These are phyloP conservation scores for Scheffersomyces stipitis DNA, from an alignment of 805 yeast genomes.

Conservation along the genomic window DNA sequence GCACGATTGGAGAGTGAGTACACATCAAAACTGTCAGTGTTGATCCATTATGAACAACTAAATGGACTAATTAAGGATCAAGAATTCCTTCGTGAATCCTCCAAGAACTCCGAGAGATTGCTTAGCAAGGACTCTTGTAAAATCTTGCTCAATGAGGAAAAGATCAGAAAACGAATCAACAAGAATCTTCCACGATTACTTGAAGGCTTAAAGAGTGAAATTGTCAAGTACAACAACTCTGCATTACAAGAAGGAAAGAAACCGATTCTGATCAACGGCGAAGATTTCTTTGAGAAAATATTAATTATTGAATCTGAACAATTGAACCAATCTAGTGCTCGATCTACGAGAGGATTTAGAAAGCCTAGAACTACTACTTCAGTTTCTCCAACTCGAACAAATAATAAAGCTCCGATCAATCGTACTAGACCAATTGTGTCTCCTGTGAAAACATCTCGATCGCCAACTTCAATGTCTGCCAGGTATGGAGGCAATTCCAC, in stretches of 20 bases:
- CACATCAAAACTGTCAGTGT: conserved; percentile 51
- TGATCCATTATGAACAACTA: conserved; percentile 56
- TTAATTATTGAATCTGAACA: conserved; percentile 27
- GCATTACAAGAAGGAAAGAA: conserved; percentile 17
- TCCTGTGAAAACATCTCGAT: background rate
- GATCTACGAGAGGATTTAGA: background rate
- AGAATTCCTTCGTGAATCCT: conserved; percentile 59
- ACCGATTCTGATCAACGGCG: conserved; percentile 45
- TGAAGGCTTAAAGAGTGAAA: conserved; percentile 45
- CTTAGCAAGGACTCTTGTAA: conserved; percentile 74
- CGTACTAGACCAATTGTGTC: background rate
- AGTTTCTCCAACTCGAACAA: background rate
- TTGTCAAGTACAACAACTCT: conserved; percentile 48
- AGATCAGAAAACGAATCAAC: conserved; percentile 63
- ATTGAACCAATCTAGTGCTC: background rate
- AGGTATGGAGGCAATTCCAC: background rate
- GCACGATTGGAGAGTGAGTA: conserved; percentile 49
- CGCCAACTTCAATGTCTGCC: conserved; percentile 1
- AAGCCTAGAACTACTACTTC: background rate
- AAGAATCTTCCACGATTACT: conserved; percentile 68
- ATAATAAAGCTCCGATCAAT: background rate
- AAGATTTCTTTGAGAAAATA: conserved; percentile 43
- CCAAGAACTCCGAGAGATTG: conserved; percentile 78
- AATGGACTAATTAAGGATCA: conserved; percentile 60
- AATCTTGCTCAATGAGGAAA: conserved; percentile 78